Evolutionary conservation across 2,329 filamentous ascomycete species (phyloP).

Genomic region (Sporothrix pallida): DNA sequence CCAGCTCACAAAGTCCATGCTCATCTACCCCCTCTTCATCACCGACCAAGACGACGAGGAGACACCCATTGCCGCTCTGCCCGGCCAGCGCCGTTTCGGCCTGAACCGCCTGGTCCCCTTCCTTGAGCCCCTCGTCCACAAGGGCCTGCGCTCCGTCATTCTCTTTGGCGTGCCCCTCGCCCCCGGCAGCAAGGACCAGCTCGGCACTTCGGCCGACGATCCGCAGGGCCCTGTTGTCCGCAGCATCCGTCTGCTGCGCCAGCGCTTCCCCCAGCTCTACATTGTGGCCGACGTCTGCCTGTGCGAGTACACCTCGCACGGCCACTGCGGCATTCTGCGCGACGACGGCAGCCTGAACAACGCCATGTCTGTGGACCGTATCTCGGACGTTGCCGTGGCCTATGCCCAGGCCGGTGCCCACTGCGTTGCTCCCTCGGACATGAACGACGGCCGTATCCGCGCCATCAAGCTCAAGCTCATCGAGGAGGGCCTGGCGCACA

Average conservation of each 20-base stretch:
- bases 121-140: conserved; percentile 83
- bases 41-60: conserved; percentile 95
- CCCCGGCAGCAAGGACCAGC: conserved; percentile 81
- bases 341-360: conserved; percentile 96
- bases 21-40: conserved; percentile 96
- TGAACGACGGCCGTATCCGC: conserved; percentile 97
- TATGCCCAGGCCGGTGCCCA: conserved; percentile 96
- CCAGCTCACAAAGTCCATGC: conserved; percentile 93
- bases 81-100: conserved; percentile 86
- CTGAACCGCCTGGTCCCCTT: conserved; percentile 85
- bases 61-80: conserved; percentile 85
- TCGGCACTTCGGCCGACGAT: conserved; percentile 91
- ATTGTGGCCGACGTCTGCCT: conserved; percentile 93
- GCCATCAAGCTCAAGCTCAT: conserved; percentile 98
- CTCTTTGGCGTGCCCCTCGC: conserved; percentile 91
- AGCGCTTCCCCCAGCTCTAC: conserved; percentile 87
- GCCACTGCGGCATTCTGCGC: conserved; percentile 93
- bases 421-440: conserved; percentile 95
- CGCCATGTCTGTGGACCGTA: conserved; percentile 87
- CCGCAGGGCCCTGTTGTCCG: conserved; percentile 90
- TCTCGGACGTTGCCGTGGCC: conserved; percentile 95
- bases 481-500: conserved; percentile 89
- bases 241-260: conserved; percentile 80
- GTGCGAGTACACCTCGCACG: conserved; percentile 98
- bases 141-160: conserved; percentile 91